Evolutionary conservation across 148 eudicot species (phyloP).

Genomic region (Cornus florida): DNA sequence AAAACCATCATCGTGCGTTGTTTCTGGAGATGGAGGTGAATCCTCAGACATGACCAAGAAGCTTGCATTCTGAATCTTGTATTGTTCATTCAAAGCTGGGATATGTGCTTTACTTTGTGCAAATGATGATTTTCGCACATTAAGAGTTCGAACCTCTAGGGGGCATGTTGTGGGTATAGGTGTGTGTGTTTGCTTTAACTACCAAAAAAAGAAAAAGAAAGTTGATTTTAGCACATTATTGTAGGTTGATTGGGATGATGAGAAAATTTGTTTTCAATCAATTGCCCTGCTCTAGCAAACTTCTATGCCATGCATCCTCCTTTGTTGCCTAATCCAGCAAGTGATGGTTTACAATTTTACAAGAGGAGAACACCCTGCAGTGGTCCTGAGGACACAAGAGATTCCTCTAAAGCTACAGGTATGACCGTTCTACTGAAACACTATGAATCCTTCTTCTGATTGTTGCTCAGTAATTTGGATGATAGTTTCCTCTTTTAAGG

Average conservation of each 20-base stretch:
- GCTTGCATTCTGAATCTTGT: background rate
- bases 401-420: conserved; percentile 40
- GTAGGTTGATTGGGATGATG: conserved; percentile 95
- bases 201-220: too few species aligned
- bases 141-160: too few species aligned
- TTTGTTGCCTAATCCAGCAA: conserved; percentile 90
- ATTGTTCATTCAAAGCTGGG: background rate
- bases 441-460: background rate
- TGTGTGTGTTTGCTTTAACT: too few species aligned
- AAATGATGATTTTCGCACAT: conserved; percentile 13
- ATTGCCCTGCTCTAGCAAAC: conserved; percentile 84
- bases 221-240: too few species aligned
- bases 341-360: conserved; percentile 66
- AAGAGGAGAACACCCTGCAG: conserved; percentile 39
- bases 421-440: conserved; percentile 11
- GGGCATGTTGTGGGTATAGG: too few species aligned
- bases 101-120: background rate
- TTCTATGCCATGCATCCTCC: conserved; percentile 98
- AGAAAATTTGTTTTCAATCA: conserved; percentile 84
- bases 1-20: background rate
- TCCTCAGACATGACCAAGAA: background rate
- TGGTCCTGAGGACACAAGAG: conserved; percentile 33
- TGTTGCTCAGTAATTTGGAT: background rate
- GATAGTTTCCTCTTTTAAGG: background rate
- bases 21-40: background rate